These are phyloP conservation scores for Podospora tetraspora DNA, from an alignment of 495 filamentous ascomycete genomes.

Conservation along the genomic window DNA sequence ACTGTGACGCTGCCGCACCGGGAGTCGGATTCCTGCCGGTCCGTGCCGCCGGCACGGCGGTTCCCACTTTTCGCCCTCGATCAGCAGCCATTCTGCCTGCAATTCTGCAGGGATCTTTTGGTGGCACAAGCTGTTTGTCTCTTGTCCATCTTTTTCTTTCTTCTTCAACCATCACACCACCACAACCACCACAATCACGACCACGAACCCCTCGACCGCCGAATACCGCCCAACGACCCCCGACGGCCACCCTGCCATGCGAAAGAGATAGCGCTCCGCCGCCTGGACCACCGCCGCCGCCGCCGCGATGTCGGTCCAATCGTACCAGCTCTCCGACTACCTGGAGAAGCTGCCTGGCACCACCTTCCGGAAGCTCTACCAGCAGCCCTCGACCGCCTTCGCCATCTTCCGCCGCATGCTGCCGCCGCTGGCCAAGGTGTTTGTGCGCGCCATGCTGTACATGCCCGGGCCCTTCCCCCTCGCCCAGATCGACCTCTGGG, in stretches of 20 bases:
- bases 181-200: background rate
- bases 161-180: background rate
- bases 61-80: background rate
- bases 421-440: conserved; percentile 84
- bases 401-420: conserved; percentile 98
- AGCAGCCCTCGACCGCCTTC: conserved; percentile 89
- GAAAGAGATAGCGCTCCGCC: conserved; percentile 6
- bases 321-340: conserved; percentile 65
- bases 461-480: conserved; percentile 69
- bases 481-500: conserved; percentile 76
- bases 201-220: background rate
- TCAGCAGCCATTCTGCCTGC: background rate
- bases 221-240: background rate
- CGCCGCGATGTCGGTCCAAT: conserved; percentile 28
- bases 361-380: conserved; percentile 84
- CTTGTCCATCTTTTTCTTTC: conserved; percentile 8
- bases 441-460: conserved; percentile 92
- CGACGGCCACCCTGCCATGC: background rate
- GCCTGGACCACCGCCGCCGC: conserved; percentile 5
- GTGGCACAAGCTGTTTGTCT: background rate
- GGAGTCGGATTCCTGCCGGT: background rate
- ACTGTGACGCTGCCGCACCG: conserved; percentile 17
- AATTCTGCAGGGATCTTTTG: background rate
- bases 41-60: background rate
- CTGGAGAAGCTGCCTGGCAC: conserved; percentile 83